Conservation (phyloP, 164 flowering plant species). For the Nymphaea colorata region DNA sequence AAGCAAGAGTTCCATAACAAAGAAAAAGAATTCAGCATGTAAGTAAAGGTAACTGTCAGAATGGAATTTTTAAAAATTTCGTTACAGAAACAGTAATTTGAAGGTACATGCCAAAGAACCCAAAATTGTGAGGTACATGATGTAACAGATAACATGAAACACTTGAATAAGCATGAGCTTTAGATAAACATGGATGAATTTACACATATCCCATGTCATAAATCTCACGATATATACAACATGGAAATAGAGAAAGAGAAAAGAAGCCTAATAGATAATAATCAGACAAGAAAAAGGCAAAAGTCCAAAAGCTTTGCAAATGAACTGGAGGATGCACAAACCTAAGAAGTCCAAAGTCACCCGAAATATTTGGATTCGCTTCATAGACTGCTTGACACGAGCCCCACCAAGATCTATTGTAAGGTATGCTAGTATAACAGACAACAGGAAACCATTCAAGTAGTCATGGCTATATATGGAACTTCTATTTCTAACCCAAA, state of each 20-base stretch:
- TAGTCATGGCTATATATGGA: constrained; percentile 64
- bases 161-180: too few relatives aligned
- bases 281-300: not conserved
- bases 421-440: constrained; percentile 62
- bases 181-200: too few relatives aligned
- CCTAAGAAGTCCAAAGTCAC: constrained; percentile 69
- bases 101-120: too few relatives aligned
- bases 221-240: too few relatives aligned
- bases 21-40: too few relatives aligned
- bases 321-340: constrained; percentile 14
- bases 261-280: not conserved
- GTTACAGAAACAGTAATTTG: too few relatives aligned
- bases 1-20: not conserved
- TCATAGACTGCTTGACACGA: constrained; percentile 56
- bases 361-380: constrained; percentile 64
- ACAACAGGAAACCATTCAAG: constrained; percentile 69
- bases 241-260: too few relatives aligned
- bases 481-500: constrained; percentile 83
- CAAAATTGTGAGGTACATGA: too few relatives aligned
- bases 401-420: constrained; percentile 32
- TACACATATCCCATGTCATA: too few relatives aligned
- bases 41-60: too few relatives aligned
- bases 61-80: too few relatives aligned
- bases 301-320: not conserved
- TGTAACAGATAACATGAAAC: too few relatives aligned